phyloP scores from a whole-genome alignment of 2,329 filamentous ascomycete genomes.

The Paecilomyces sp. region DNA sequence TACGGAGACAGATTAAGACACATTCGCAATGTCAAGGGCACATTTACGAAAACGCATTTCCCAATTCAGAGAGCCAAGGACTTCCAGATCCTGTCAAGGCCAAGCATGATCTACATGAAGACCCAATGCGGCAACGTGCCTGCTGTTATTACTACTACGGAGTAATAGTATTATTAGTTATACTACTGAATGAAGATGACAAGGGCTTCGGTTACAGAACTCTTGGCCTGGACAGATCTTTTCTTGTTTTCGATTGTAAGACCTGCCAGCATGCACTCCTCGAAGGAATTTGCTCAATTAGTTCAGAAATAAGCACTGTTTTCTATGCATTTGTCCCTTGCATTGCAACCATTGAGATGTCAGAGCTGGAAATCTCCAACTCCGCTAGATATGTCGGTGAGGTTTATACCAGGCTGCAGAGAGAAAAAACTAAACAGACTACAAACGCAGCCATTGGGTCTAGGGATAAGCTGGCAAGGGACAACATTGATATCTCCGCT shows the following conservation, averaged over 20 bases:
- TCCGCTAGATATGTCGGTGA: neutral
- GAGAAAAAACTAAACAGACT: neutral
- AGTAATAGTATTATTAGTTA: too few species aligned
- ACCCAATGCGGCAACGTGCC: neutral
- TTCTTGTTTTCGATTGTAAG: neutral
- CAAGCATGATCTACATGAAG: neutral
- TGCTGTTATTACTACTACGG: neutral
- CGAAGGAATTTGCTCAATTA: neutral
- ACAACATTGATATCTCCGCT: neutral
- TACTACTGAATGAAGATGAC: neutral
- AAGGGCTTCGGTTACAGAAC: neutral
- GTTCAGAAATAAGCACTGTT: neutral
- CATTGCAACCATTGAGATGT: neutral
- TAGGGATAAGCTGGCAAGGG: neutral
- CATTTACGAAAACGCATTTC: neutral
- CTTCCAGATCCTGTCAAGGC: neutral
- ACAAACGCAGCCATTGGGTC: neutral
- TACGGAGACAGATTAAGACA: neutral
- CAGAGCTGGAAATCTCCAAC: neutral
- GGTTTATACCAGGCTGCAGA: neutral
- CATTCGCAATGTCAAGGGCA: neutral
- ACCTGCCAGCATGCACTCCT: neutral
- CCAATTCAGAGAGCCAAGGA: neutral
- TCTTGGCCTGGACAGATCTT: neutral
- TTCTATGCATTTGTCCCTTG: neutral